Percentiles rank a stretch among this genome's conserved stretches.
Conservation (phyloP, 371 early-diverging fungal genomes). For the Syncephalastrum monosporum region DNA sequence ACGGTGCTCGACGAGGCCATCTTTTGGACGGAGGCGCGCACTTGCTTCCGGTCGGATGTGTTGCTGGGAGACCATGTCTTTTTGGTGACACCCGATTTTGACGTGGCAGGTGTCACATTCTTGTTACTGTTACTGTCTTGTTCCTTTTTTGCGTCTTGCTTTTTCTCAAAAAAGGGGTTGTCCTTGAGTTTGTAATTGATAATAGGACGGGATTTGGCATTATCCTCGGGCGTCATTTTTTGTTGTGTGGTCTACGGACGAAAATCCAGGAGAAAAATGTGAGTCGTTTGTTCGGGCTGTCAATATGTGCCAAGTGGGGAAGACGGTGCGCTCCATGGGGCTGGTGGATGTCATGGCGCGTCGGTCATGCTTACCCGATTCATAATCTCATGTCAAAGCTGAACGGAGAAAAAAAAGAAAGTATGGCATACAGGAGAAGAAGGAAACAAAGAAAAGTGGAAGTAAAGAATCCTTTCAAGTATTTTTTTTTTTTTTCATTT, state of each 20-base stretch:
- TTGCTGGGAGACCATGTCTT: too few relatives aligned
- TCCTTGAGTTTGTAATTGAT: conserved; percentile 21
- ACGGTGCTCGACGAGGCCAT: conserved; percentile 17
- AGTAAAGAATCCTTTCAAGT: neutral
- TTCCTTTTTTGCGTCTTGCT: neutral
- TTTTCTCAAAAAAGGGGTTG: conserved; percentile 15
- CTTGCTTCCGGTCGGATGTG: conserved; percentile 1
- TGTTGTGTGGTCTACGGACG: conserved; percentile 1
- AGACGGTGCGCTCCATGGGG: neutral
- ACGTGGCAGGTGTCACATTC: neutral
- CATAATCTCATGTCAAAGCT: conserved; percentile 3
- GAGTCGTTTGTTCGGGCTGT: neutral
- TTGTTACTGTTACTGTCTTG: neutral
- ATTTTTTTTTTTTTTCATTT: too few relatives aligned
- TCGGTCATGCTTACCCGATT: conserved; percentile 3
- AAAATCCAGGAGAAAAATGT: neutral
- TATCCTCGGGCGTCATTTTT: neutral
- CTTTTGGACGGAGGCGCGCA: conserved; percentile 17
- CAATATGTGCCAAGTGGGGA: neutral
- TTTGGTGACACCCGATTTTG: neutral
- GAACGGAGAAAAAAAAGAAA: conserved; percentile 2
- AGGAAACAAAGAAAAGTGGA: neutral
- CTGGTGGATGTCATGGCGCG: neutral
- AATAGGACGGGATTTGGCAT: conserved; percentile 1
- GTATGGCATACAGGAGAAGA: conserved; percentile 1